Evolutionary conservation across 1,284 basidiomycete genomes (phyloP).

Genomic region (Microstroma glucosiphilum): DNA sequence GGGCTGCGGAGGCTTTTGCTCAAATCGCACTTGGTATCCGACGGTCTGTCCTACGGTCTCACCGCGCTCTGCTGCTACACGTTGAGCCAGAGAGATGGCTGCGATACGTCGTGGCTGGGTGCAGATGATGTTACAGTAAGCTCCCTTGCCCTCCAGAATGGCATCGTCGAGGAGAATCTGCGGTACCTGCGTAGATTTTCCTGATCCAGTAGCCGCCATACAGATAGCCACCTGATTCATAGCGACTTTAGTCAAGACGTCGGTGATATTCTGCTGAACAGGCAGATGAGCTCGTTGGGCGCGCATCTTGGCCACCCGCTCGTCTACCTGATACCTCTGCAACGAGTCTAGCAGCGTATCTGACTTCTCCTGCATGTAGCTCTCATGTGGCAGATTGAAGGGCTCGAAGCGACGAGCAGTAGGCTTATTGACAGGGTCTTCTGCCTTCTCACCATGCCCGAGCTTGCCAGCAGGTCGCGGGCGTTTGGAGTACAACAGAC

Average conservation of each 20-base stretch:
- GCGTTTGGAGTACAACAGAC: conserved; percentile 43
- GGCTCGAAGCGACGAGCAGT: conserved; percentile 10
- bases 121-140: conserved; percentile 82
- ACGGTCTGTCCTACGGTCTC: conserved; percentile 68
- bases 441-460: conserved; percentile 22
- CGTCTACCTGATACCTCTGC: conserved; percentile 63
- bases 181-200: conserved; percentile 92
- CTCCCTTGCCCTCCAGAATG: conserved; percentile 71
- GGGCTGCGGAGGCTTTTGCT: conserved; percentile 69
- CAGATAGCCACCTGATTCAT: conserved; percentile 81
- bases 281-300: conserved; percentile 65
- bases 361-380: conserved; percentile 58
- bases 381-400: conserved; percentile 27
- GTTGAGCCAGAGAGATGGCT: conserved; percentile 84
- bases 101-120: conserved; percentile 90
- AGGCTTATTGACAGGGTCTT: conserved; percentile 22
- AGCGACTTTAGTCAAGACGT: conserved; percentile 59
- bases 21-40: conserved; percentile 91
- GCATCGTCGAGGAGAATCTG: conserved; percentile 83
- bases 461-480: conserved; percentile 28
- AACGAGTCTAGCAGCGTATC: conserved; percentile 59
- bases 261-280: conserved; percentile 54
- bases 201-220: conserved; percentile 91
- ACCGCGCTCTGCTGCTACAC: conserved; percentile 83
- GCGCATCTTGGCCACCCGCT: conserved; percentile 64